A percentile compares a stretch with the other conserved stretches of the same genome.
Evolutionary conservation across 768 basidiomycete species (phyloP).

Genomic region (Mycena haematopus): DNA sequence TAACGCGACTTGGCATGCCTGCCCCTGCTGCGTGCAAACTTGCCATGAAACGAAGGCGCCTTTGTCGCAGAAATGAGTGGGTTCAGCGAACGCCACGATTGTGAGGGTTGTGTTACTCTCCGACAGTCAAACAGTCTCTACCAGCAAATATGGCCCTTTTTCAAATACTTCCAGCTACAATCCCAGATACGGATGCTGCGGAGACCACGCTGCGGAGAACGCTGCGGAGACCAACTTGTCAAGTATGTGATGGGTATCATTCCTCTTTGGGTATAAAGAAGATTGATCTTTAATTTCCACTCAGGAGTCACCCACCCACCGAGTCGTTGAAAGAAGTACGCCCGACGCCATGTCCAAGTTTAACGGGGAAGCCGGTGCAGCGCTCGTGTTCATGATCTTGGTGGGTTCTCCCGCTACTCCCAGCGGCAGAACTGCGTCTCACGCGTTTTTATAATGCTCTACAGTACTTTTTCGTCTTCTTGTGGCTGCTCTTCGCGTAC

Average conservation of each 20-base stretch:
- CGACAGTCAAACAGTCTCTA: no score
- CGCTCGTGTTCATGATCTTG: conserved; percentile 12
- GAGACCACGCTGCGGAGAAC: neutral
- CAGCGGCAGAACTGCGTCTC: neutral
- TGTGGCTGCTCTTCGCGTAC: conserved; percentile 11
- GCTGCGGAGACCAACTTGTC: neutral
- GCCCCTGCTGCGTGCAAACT: no score
- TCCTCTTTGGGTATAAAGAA: neutral
- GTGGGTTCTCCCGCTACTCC: neutral
- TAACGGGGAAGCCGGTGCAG: conserved; percentile 16
- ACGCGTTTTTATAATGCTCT: neutral
- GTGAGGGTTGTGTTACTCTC: no score
- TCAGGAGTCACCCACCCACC: neutral
- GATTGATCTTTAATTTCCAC: neutral
- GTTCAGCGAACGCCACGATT: no score
- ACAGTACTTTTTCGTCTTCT: conserved; percentile 12
- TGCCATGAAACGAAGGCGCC: no score
- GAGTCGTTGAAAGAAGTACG: no score
- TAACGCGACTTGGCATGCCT: no score
- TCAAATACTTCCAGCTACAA: neutral
- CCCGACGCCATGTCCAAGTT: conserved; percentile 1
- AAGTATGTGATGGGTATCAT: neutral
- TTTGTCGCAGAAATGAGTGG: no score
- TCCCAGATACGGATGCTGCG: neutral
- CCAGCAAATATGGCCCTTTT: no score